Percentiles rank a stretch among this genome's conserved stretches.
Conservation (phyloP, 208 protist genomes). For the Wallacemonas collosoma region DNA sequence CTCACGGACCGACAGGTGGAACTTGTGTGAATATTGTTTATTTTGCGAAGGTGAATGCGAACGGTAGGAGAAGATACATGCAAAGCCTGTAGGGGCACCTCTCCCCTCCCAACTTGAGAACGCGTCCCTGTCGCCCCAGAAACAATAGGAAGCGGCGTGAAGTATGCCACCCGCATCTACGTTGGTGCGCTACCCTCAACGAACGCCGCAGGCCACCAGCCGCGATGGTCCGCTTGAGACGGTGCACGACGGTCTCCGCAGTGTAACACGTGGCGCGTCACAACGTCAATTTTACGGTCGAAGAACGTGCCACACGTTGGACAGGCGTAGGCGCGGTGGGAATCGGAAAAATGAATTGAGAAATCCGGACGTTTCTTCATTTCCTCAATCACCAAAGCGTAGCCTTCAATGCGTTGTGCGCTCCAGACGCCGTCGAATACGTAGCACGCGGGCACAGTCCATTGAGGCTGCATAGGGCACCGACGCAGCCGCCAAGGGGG, state of each 20-base stretch:
- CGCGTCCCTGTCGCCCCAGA: no score
- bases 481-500: no score
- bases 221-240: background rate
- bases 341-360: slow-evolving; percentile 17
- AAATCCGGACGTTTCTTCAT: slow-evolving; percentile 19
- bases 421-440: slow-evolving; percentile 33
- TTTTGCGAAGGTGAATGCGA: no score
- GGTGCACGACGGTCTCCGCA: background rate
- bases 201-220: background rate
- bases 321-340: slow-evolving; percentile 16
- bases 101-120: no score
- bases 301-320: slow-evolving; percentile 21
- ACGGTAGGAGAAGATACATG: no score
- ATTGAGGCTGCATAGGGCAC: background rate
- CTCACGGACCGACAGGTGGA: no score
- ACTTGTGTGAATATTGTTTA: no score
- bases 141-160: background rate
- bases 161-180: no score
- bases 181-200: background rate
- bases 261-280: slow-evolving; percentile 19
- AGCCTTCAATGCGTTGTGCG: slow-evolving; percentile 28
- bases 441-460: slow-evolving; percentile 18
- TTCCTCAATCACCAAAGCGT: slow-evolving; percentile 27
- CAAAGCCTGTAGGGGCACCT: no score
- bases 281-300: slow-evolving; percentile 27